A percentile compares a stretch with the other conserved stretches of the same genome.
phyloP scores from a whole-genome alignment of 2,329 filamentous ascomycete species.

The Claviceps monticola region DNA sequence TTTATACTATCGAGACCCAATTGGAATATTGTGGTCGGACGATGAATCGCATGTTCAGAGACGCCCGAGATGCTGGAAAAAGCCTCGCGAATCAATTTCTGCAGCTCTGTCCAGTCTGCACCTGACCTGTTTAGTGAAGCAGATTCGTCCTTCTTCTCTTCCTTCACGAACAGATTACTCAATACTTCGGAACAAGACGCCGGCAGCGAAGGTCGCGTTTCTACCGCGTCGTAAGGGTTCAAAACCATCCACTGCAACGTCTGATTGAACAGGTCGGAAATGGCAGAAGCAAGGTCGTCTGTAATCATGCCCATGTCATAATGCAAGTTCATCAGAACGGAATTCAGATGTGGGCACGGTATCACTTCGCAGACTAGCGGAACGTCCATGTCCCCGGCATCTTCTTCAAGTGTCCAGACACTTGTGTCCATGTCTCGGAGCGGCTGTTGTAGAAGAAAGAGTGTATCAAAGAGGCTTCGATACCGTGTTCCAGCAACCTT shows the following conservation, averaged over 20 bases:
- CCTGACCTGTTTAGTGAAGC: constrained; percentile 7
- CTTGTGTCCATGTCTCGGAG: constrained; percentile 38
- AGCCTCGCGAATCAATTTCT: constrained; percentile 38
- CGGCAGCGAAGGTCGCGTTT: neutral
- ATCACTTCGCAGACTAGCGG: constrained; percentile 65
- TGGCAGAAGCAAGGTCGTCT: constrained; percentile 12
- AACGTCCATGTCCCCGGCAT: constrained; percentile 54
- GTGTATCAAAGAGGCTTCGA: constrained; percentile 58
- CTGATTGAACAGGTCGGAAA: constrained; percentile 19
- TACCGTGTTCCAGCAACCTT: constrained; percentile 26
- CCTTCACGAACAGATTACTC: constrained; percentile 9
- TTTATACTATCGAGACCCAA: constrained; percentile 90
- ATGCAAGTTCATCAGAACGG: constrained; percentile 47
- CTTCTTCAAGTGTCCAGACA: constrained; percentile 43
- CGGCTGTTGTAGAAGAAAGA: constrained; percentile 65
- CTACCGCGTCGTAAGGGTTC: constrained; percentile 12
- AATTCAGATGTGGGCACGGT: constrained; percentile 38
- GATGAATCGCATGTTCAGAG: constrained; percentile 34
- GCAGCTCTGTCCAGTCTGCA: constrained; percentile 34
- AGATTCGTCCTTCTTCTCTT: constrained; percentile 9
- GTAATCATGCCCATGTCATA: constrained; percentile 34
- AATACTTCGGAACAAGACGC: constrained; percentile 7
- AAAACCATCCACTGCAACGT: constrained; percentile 14
- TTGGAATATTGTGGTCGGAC: constrained; percentile 62
- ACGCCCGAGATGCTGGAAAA: constrained; percentile 45